Conservation (phyloP, 176 grass and related monocot species). For the Carex pumila region DNA sequence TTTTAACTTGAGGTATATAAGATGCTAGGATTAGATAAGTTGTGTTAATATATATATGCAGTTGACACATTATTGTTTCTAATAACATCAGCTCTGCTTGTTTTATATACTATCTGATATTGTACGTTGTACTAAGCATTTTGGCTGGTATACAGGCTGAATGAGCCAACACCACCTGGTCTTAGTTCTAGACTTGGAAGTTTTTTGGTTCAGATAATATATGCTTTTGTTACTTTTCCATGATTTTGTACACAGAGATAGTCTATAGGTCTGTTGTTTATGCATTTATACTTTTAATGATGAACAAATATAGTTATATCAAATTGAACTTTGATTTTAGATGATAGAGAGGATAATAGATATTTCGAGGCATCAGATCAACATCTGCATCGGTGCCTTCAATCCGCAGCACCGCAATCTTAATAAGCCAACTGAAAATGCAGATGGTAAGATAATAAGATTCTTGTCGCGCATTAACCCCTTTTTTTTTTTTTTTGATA, state of each 20-base stretch:
- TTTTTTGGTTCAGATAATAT: neutral
- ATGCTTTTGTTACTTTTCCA: neutral
- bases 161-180: neutral
- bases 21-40: neutral
- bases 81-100: neutral
- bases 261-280: neutral
- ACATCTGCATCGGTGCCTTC: slow-evolving; percentile 78
- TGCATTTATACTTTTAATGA: neutral
- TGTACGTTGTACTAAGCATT: neutral
- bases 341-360: slow-evolving; percentile 96
- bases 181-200: neutral
- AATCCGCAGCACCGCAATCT: slow-evolving; percentile 68
- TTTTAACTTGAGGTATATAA: slow-evolving; percentile 1
- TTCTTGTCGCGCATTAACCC: slow-evolving; percentile 9
- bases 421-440: slow-evolving; percentile 72
- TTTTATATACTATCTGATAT: slow-evolving; percentile 10
- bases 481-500: neutral
- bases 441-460: slow-evolving; percentile 52
- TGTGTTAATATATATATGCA: neutral
- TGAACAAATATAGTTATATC: neutral
- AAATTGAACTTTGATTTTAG: slow-evolving; percentile 36
- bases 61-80: neutral
- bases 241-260: neutral
- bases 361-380: slow-evolving; percentile 91
- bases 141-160: neutral